Evolutionary conservation across 2,329 filamentous ascomycete genomes (phyloP).

Genomic region (Cladosporium sp.): DNA sequence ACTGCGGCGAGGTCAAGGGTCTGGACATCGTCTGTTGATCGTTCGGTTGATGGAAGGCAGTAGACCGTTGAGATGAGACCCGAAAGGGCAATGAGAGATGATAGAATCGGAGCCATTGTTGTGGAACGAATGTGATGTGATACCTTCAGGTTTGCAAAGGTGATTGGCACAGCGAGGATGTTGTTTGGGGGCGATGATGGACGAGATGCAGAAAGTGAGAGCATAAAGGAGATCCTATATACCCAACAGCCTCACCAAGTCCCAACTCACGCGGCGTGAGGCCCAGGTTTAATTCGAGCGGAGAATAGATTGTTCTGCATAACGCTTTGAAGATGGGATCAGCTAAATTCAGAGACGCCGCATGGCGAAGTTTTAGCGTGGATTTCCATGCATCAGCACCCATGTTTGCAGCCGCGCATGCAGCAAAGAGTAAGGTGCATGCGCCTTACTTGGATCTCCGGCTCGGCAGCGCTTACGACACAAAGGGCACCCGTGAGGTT

Average conservation of each 20-base stretch:
- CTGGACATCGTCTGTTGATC: slow-evolving; percentile 1
- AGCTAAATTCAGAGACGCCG: slow-evolving; percentile 11
- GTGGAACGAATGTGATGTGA: neutral
- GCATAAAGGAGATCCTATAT: slow-evolving; percentile 12
- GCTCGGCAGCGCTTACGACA: slow-evolving; percentile 12
- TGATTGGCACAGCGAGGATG: neutral
- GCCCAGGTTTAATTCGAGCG: neutral
- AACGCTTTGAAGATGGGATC: slow-evolving; percentile 3
- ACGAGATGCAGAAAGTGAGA: slow-evolving; percentile 5
- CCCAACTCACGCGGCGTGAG: slow-evolving; percentile 10
- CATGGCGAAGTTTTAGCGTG: slow-evolving; percentile 8
- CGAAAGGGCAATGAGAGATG: neutral
- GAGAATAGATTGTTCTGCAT: slow-evolving; percentile 12
- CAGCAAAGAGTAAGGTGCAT: slow-evolving; percentile 5
- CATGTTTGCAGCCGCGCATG: slow-evolving; percentile 8
- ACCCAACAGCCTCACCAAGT: neutral
- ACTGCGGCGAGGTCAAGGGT: slow-evolving; percentile 6
- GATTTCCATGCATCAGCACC: slow-evolving; percentile 5
- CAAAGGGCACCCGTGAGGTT: slow-evolving; percentile 6
- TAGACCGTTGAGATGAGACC: slow-evolving; percentile 4
- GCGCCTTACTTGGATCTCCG: slow-evolving; percentile 6
- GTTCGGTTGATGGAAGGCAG: slow-evolving; percentile 5
- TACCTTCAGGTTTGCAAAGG: neutral
- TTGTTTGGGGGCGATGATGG: slow-evolving; percentile 5
- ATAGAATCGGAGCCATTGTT: slow-evolving; percentile 6